Evolutionary conservation across 208 protist species (phyloP), one percentile per base, ranked within the genome.

Genomic region (Trypanosoma brucei): DNA sequence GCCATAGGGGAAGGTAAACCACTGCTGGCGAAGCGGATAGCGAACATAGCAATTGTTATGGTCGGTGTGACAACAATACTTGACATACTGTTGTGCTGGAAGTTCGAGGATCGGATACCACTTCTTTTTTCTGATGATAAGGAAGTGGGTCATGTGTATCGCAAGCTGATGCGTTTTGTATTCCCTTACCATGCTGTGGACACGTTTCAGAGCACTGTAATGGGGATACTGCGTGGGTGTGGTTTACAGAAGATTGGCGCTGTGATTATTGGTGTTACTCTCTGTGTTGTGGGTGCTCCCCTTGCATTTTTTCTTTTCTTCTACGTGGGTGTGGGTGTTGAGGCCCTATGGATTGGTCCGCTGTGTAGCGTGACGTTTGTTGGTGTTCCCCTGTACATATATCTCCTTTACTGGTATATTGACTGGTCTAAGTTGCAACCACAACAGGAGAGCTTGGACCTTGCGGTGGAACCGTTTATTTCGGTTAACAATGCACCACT

Each of bases 141-240:
- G 30, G 62, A 78, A 49, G 70, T 92, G 1, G 65, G 11, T 33
- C 38, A 13, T n/a, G 61, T 84, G 34, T 60, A 62, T 55, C 42
- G 54, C 33, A 39, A 35, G 39, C 39, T 69, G 9, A 38, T 62
- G 81, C 75, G 64, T 44, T 62, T 81, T 56, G 81, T 87, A 11
- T 70, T 90, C 42, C 81, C 82, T n/a, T 93, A 91, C 61, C 87
- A 93, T 78, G 66, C 91, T 57, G 76, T 86, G 54, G 84, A 93
- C 53, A 75, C 84, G 7, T 87, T 89, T 61, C 87, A 93, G 72
- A 88, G 81, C 68, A 88, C 75, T 46, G 68, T 91, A 30, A 90
- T 93, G 83, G 78, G 78, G 37, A 77, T 86, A 46, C 68, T 93
- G 34, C 78, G 87, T 37, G 87, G 87, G 34, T 91, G 83, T 67